phyloP scores from a whole-genome alignment of 192 early-diverging fungal species.

The Gigaspora rosea region DNA sequence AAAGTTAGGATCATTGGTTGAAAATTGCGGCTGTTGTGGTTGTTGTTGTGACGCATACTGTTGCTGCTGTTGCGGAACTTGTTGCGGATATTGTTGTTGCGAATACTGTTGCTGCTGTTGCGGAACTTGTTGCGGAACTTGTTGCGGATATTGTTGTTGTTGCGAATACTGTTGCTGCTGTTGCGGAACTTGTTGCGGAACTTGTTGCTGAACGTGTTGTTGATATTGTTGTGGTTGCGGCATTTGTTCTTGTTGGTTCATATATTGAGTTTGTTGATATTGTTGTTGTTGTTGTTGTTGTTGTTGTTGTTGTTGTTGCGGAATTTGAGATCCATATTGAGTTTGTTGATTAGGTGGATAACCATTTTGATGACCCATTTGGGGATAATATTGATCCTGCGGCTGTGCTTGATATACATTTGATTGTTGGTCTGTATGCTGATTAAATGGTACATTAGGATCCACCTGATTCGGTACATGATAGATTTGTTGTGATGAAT shows the following conservation, averaged over 20 bases:
- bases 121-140: not conserved
- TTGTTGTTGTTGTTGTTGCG: constrained; percentile 35
- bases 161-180: no score
- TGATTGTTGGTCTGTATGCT: constrained; percentile 35
- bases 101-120: not conserved
- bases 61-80: no score
- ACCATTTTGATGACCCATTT: constrained; percentile 36
- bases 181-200: not conserved
- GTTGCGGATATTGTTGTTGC: not conserved
- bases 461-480: constrained; percentile 31
- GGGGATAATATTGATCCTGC: constrained; percentile 37
- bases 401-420: constrained; percentile 26
- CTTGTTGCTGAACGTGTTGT: constrained; percentile 10
- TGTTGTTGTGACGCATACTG: no score
- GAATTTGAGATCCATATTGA: constrained; percentile 38
- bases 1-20: no score
- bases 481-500: not conserved
- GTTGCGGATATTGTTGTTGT: not conserved
- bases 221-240: constrained; percentile 33
- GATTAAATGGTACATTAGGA: constrained; percentile 20
- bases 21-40: no score
- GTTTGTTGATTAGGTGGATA: constrained; percentile 32
- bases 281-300: constrained; percentile 32
- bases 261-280: not conserved
- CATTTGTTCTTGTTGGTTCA: not conserved